Conservation (phyloP, 345 rosid genomes). For the Gossypium bickii region DNA sequence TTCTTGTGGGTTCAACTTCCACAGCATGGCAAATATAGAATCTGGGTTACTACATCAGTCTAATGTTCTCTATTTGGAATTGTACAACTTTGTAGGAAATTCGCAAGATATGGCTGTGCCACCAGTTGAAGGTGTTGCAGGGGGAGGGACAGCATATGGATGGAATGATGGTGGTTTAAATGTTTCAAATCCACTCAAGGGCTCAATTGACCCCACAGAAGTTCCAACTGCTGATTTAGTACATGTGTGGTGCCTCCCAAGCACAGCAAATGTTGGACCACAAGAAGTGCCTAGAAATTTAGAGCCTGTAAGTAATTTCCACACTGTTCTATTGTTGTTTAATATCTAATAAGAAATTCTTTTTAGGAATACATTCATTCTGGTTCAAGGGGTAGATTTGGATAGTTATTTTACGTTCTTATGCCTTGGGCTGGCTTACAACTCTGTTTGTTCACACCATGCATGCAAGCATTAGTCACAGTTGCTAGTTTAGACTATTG, state of each 20-base stretch:
- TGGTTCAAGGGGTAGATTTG: background rate
- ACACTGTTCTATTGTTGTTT: background rate
- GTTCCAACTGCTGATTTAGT: constrained; percentile 70
- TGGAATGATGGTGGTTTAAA: constrained; percentile 60
- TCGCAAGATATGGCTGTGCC: constrained; percentile 45
- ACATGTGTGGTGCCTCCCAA: constrained; percentile 86
- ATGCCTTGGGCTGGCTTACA: background rate
- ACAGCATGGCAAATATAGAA: background rate
- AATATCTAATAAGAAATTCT: background rate
- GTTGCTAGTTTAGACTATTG: background rate
- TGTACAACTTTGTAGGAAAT: constrained; percentile 27
- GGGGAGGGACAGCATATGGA: constrained; percentile 97
- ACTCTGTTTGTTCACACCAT: background rate
- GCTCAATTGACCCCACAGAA: constrained; percentile 53
- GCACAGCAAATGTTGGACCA: constrained; percentile 69
- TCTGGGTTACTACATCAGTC: background rate
- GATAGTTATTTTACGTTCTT: background rate
- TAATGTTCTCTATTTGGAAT: background rate
- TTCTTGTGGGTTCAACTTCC: background rate
- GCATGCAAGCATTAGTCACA: background rate
- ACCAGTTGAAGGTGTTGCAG: constrained; percentile 97
- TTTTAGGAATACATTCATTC: background rate
- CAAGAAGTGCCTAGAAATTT: constrained; percentile 78
- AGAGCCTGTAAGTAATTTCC: constrained; percentile 62
- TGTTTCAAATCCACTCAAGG: constrained; percentile 37